Conservation (phyloP, 1,284 basidiomycete species). For the Tilletia walkeri region DNA sequence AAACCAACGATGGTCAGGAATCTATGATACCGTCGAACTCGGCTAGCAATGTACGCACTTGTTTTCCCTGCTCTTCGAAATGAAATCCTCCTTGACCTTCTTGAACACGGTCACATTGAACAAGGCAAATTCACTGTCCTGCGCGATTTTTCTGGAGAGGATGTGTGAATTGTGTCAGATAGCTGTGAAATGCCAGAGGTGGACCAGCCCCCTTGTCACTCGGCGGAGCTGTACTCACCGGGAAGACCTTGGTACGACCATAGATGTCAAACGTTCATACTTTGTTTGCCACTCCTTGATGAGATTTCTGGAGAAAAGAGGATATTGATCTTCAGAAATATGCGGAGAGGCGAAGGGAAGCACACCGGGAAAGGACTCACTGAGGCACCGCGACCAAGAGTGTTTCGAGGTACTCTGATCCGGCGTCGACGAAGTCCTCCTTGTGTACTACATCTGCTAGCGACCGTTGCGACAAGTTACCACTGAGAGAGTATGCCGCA, state of each 20-base stretch:
- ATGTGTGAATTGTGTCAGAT: constrained; percentile 6
- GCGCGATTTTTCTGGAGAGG: constrained; percentile 62
- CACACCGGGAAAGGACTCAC: constrained; percentile 60
- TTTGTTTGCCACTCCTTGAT: constrained; percentile 83
- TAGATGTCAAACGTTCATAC: constrained; percentile 82
- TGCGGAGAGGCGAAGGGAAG: background rate
- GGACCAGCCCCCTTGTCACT: background rate
- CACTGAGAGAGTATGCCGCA: constrained; percentile 61
- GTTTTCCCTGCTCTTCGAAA: constrained; percentile 90
- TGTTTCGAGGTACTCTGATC: constrained; percentile 92
- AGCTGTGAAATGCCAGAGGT: background rate
- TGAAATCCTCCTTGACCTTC: constrained; percentile 85
- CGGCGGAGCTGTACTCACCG: constrained; percentile 18
- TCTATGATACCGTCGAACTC: background rate
- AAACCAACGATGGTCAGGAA: background rate
- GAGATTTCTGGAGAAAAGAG: constrained; percentile 63
- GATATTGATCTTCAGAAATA: background rate
- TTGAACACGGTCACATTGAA: constrained; percentile 88
- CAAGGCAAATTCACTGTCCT: constrained; percentile 85
- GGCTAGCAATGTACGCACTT: constrained; percentile 63
- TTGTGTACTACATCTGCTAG: constrained; percentile 80
- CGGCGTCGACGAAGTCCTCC: constrained; percentile 71
- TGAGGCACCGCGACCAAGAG: constrained; percentile 90
- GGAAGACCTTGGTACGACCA: constrained; percentile 96
- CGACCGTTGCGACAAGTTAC: constrained; percentile 86